Conservation (phyloP, 208 protist species). For the Trypanosoma grayi region DNA sequence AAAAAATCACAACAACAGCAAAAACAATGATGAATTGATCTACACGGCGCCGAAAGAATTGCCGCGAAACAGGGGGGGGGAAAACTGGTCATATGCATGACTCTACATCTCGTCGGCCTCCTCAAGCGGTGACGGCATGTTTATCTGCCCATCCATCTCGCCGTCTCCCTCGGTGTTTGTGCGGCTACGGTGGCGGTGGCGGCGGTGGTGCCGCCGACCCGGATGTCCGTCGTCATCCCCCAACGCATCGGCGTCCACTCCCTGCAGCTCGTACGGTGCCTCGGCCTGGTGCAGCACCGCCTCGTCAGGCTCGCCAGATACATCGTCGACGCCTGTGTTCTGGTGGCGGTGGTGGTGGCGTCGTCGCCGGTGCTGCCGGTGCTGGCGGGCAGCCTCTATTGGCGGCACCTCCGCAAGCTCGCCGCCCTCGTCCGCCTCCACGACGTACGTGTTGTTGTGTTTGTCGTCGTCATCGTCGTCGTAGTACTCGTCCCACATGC, state of each 20-base stretch:
- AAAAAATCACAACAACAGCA: neutral
- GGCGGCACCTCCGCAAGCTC: neutral
- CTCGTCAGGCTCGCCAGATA: neutral
- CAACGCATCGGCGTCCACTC: neutral
- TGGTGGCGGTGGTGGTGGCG: constrained; percentile 1
- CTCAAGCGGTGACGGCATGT: neutral
- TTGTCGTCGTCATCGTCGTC: constrained; percentile 8
- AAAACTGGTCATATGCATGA: neutral
- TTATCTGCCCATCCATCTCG: neutral
- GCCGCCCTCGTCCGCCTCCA: constrained; percentile 19
- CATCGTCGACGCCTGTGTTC: neutral
- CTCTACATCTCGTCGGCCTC: constrained; percentile 15
- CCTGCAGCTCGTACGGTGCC: neutral
- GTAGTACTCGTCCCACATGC: constrained; percentile 19
- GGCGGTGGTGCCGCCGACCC: neutral
- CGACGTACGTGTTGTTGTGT: no score
- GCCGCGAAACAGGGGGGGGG: neutral
- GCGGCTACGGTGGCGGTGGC: neutral
- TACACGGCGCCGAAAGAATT: no score
- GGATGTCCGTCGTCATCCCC: constrained; percentile 22
- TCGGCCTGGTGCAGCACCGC: neutral
- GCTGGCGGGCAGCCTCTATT: neutral
- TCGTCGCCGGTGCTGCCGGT: neutral
- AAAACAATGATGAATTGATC: no score
- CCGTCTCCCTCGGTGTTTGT: neutral